Evolutionary conservation across 148 eudicot genomes (phyloP), one percentile per base, ranked within the genome.

Genomic region (Rheum nobile): DNA sequence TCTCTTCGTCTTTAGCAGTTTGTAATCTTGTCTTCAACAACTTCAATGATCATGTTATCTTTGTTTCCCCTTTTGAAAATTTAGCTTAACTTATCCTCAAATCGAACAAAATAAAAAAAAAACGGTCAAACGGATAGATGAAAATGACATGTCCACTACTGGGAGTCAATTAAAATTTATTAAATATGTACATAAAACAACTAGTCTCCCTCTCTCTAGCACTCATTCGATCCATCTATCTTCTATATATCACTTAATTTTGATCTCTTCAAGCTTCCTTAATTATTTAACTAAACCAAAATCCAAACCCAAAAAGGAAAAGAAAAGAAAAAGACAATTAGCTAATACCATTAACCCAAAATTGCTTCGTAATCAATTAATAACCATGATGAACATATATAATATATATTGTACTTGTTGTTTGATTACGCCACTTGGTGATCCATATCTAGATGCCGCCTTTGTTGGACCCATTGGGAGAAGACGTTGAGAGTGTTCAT

Each of bases 401-500:
- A 54, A 54, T 54, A 59, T 59, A 59, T 24, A 26, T 24, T 2
- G 43, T 41, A 41, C 6, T 2, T 28, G 6, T 59, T 9, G 31
- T 59, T 26, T 59, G 34, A 24, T 59, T 28, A 59, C 67, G 4
- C 67, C 32, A 59, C 32, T 28, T 59, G 67, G 1, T 2, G 65
- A 55, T 55, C 65, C 3, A 22, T 10, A 26, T 13, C 39, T 16
- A 29, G 69, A 63, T 63, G n/a, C 8, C 5, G 38, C 8, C n/a
- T 22, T 63, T 63, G 38, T 63, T 63, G 72, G 16, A 82, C 32
- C 91, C 91, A 88, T 24, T 79, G 61, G 11, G 88, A 82, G 83
- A 88, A 88, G 71, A 75, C 75, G 10, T 76, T 29, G 38, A 88
- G 87, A 8, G 91, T 88, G 67, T 84, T 82, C 88, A 84, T 85